Evolutionary conservation across 257 asterid genomes (phyloP).

Genomic region (Leptodermis oblonga): DNA sequence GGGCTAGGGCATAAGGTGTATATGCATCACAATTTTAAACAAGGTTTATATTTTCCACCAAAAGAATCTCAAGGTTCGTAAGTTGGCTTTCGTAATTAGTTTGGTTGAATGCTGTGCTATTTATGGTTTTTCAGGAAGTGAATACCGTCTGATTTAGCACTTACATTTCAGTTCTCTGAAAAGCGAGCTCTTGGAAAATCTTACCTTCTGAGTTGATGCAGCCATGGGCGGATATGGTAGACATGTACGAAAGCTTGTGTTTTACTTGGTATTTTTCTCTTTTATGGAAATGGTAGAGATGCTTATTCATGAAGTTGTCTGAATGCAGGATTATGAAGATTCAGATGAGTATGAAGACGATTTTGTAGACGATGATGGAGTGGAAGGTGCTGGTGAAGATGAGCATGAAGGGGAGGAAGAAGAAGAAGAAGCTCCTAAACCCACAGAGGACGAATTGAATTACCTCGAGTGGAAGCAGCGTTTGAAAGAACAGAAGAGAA

Average conservation of each 20-base stretch:
- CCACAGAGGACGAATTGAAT: slow-evolving; percentile 67
- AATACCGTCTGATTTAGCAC: not conserved
- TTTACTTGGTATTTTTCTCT: not conserved
- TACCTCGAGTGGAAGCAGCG: slow-evolving; percentile 68
- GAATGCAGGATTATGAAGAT: slow-evolving; percentile 54
- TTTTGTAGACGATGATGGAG: slow-evolving; percentile 48
- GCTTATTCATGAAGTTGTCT: not conserved
- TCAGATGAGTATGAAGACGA: slow-evolving; percentile 71
- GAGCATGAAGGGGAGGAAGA: slow-evolving; percentile 39
- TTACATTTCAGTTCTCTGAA: not conserved
- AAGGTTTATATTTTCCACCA: not conserved
- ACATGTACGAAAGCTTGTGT: slow-evolving; percentile 12
- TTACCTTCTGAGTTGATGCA: slow-evolving; percentile 16
- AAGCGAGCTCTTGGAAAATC: not conserved
- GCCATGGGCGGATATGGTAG: slow-evolving; percentile 23
- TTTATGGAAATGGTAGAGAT: not conserved
- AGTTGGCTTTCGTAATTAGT: not conserved
- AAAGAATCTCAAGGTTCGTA: not conserved
- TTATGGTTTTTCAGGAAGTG: not conserved
- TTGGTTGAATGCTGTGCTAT: not conserved
- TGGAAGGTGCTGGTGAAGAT: slow-evolving; percentile 49
- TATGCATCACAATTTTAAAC: not conserved
- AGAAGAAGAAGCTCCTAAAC: slow-evolving; percentile 49
- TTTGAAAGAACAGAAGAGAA: slow-evolving; percentile 58
- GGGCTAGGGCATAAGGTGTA: not conserved